phyloP scores from a whole-genome alignment of 1,284 basidiomycete genomes.

The Apiotrichum sp. region DNA sequence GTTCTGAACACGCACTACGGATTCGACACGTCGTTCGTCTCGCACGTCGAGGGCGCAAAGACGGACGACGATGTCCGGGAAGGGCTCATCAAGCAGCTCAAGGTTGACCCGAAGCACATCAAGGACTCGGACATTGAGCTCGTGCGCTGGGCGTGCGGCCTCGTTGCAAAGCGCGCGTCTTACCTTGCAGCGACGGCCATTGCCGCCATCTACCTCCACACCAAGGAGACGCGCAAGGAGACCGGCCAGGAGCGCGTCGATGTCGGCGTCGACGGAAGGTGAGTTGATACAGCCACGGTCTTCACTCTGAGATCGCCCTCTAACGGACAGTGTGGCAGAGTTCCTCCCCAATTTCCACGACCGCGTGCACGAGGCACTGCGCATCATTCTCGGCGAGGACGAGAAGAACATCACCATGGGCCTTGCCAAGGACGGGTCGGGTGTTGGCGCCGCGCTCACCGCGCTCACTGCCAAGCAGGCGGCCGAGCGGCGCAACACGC shows the following conservation, averaged over 20 bases:
- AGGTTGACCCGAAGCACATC: conserved; percentile 51
- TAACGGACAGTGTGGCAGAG: conserved; percentile 75
- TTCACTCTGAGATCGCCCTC: too few relatives aligned
- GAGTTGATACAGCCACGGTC: too few relatives aligned
- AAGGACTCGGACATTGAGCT: conserved; percentile 56
- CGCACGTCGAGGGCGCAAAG: conserved; percentile 62
- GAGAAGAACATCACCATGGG: conserved; percentile 78
- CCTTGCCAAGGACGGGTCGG: conserved; percentile 93
- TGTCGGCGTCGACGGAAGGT: conserved; percentile 87
- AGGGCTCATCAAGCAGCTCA: conserved; percentile 61
- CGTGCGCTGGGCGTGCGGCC: conserved; percentile 68
- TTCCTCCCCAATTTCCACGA: conserved; percentile 81
- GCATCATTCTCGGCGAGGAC: conserved; percentile 70
- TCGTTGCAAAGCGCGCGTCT: conserved; percentile 78
- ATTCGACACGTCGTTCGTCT: conserved; percentile 88
- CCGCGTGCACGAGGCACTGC: conserved; percentile 65
- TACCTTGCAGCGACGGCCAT: conserved; percentile 78
- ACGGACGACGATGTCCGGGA: conserved; percentile 44
- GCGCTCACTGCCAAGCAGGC: conserved; percentile 49
- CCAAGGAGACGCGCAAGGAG: conserved; percentile 55
- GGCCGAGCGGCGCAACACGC: conserved; percentile 13
- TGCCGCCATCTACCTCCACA: conserved; percentile 78
- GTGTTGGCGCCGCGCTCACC: conserved; percentile 62
- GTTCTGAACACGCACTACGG: conserved; percentile 84
- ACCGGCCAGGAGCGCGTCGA: conserved; percentile 54